Base-by-base conservation (phyloP, 177 flowering plant genomes). In the Vitis hybrid region DNA sequence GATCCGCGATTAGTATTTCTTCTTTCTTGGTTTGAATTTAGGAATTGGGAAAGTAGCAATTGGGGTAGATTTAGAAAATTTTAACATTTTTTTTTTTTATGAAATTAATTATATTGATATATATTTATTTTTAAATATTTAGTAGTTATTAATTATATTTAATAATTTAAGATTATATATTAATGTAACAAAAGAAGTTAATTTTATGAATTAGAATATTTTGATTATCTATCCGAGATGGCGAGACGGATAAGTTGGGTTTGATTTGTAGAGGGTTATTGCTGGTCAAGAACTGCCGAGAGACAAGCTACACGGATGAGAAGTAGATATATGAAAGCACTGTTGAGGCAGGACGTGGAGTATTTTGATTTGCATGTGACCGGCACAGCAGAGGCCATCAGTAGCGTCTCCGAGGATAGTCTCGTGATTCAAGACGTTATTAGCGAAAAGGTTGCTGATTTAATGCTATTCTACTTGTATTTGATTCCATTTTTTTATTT, bases 231-330 rank as follows among this genome's bases (percentile, higher is more conserved):
- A 22, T 22, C 26, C 26, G 26, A 22, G 26, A 0, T 22, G 26
- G 0, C 26, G 26, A 22, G 26, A 22, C 26, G 26, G 26, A 22
- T 22, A 0, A 22, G 31, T 48, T 12, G 8, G 65, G 51, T 58
- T 71, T 22, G 14, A 22, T 18, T 66, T 50, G 62, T 51, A 88
- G 92, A 88, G 85, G 92, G 87, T 5, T 92, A 80, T 76, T 94
- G 97, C 55, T 94, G 97, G 97, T 72, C 89, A 61, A 82, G 89
- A 81, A 87, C 96, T 10, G 93, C 86, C 0, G 92, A 90, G 75
- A 82, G 97, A 71, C 95, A 87, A 73, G 87, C 96, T 6, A 56
- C 85, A 19, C 79, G 89, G 68, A 82, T 89, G 87, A 80, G 93
- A 76, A 76, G 78, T 1, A 81, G 77, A 52, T 92, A 90, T 65